phyloP scores from a whole-genome alignment of 441 rosid species.

The Pelargonium fulgidum region DNA sequence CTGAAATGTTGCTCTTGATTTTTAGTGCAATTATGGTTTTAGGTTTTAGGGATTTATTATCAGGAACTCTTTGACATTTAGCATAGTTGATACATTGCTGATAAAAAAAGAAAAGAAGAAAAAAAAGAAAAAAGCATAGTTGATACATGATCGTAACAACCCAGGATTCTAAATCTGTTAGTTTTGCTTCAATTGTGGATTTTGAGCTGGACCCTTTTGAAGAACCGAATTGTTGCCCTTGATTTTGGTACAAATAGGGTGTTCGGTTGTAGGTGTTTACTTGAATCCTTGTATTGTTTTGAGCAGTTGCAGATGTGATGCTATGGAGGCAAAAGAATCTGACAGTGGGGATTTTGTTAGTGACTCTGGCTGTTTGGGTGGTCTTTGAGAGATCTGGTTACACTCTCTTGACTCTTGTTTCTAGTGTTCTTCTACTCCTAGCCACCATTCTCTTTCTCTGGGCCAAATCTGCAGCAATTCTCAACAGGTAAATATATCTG shows the following conservation, averaged over 20 bases:
- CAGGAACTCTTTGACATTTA: no score
- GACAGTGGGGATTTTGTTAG: slow-evolving; percentile 54
- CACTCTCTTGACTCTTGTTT: slow-evolving; percentile 70
- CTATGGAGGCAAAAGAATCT: slow-evolving; percentile 71
- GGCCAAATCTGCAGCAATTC: slow-evolving; percentile 94
- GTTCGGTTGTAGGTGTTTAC: not conserved
- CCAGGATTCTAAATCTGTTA: not conserved
- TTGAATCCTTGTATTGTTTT: slow-evolving; percentile 12
- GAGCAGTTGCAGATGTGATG: slow-evolving; percentile 84
- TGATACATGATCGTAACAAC: not conserved
- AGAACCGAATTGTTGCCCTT: not conserved
- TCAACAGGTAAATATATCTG: slow-evolving; percentile 81
- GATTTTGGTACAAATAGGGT: not conserved
- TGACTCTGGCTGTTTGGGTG: slow-evolving; percentile 69
- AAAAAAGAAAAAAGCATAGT: no score
- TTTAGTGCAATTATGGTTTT: not conserved
- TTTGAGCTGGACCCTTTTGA: slow-evolving; percentile 3
- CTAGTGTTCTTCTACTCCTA: slow-evolving; percentile 85
- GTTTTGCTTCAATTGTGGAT: not conserved
- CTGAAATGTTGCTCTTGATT: not conserved
- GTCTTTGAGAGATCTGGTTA: slow-evolving; percentile 83
- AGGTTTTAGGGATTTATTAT: no score
- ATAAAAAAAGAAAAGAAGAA: no score
- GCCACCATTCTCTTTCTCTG: slow-evolving; percentile 67
- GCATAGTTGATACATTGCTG: no score